phyloP scores from a whole-genome alignment of 2,329 filamentous ascomycete genomes.

The Calycina herbarum region DNA sequence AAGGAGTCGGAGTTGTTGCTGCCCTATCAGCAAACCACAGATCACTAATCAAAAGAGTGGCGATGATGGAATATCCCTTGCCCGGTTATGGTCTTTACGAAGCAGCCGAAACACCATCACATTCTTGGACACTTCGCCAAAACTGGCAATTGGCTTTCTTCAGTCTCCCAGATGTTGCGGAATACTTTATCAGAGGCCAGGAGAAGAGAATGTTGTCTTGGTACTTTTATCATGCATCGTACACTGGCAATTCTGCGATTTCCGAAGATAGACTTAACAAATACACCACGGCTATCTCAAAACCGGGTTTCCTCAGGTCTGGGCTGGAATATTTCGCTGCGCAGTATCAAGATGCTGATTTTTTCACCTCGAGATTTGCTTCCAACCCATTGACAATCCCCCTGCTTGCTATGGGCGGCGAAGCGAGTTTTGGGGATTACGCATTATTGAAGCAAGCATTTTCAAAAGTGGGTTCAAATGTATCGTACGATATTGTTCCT shows the following conservation, averaged over 20 bases:
- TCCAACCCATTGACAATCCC: neutral
- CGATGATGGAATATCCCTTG: constrained; percentile 43
- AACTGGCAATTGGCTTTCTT: constrained; percentile 49
- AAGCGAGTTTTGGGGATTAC: neutral
- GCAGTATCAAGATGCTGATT: neutral
- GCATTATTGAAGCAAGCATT: neutral
- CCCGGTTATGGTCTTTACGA: constrained; percentile 45
- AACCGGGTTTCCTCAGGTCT: neutral
- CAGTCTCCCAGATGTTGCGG: constrained; percentile 46
- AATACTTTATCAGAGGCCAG: constrained; percentile 46
- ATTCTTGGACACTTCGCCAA: constrained; percentile 43
- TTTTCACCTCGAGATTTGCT: neutral
- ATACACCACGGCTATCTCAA: neutral
- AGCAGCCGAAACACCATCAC: constrained; percentile 31
- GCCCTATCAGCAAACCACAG: constrained; percentile 44
- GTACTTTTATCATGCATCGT: constrained; percentile 49
- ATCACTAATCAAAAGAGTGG: constrained; percentile 39
- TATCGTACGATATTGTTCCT: neutral
- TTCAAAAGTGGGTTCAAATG: neutral
- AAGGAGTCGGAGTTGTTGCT: constrained; percentile 45
- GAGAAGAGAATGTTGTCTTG: constrained; percentile 46
- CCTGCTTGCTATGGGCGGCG: neutral
- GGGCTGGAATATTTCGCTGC: neutral
- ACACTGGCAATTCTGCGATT: constrained; percentile 37
- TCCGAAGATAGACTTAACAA: neutral